Base-by-base conservation (phyloP, 2,329 filamentous ascomycete genomes). In the Volutella citrinella region DNA sequence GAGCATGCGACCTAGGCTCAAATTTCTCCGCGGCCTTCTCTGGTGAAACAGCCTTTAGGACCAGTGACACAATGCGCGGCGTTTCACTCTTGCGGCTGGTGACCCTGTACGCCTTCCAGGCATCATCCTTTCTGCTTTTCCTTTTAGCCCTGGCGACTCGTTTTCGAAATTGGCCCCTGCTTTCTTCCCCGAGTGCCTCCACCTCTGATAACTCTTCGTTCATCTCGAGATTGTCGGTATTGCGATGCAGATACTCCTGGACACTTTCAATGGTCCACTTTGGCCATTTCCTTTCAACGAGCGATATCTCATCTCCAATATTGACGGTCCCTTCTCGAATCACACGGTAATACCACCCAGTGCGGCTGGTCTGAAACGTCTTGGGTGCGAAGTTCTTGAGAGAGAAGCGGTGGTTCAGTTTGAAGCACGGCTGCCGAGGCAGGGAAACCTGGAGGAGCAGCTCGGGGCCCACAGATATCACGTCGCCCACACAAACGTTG, bases 261-360 rank as follows among this genome's bases (percentile, higher is more conserved):
- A 84, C 61, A 10, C 72, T 64, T 52, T 78, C 75, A 20, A 84
- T 68, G 1, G 78, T 80, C 81, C 80, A 84, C 24, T 64, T 48
- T 0, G 78, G 77, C 59, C 75, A 64, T 14, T 55, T 65, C 10
- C 80, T 65, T 53, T 76, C 69, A 0, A 80, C 59, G 1, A 84
- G 60, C 5, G 55, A 57, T 41, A 84, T 72, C 46, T 67, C 61
- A 46, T 83, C 78, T 7, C 80, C 80, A 1, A 68, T 66, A 13
- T 64, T 55, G 25, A 84, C 69, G 1, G 51, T 60, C 0, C 81
- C 80, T 19, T 73, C 67, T 4, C 63, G 60, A 12, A 83, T 51
- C 2, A 84, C 73, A 4, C 79, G 71, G 45, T 82, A 83, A 51
- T 82, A 76, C 80, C 79, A 84, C 0, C 80, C 80, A 0, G 78